Percentiles rank a stretch among this genome's conserved stretches.
These are phyloP conservation scores for Colletotrichum sp. DNA, from an alignment of 2,329 filamentous ascomycete genomes.

Conservation along the genomic window DNA sequence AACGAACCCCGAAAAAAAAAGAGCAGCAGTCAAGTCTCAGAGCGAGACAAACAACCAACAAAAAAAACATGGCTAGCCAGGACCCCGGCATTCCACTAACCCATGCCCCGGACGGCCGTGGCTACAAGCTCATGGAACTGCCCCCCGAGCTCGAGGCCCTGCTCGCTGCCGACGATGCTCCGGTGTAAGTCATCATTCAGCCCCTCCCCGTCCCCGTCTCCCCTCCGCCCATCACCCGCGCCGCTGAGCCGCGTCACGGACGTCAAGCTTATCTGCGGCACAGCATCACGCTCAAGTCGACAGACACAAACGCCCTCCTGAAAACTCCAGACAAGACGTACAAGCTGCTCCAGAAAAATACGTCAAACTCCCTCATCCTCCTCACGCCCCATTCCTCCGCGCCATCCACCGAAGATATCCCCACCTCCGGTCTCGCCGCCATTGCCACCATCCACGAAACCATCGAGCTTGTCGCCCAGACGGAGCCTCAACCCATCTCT, in stretches of 20 bases:
- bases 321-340: slow-evolving; percentile 58
- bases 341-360: slow-evolving; percentile 69
- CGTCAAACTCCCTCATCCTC: slow-evolving; percentile 69
- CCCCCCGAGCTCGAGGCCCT: slow-evolving; percentile 61
- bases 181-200: slow-evolving; percentile 45
- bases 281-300: slow-evolving; percentile 55
- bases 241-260: not conserved
- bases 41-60: not conserved
- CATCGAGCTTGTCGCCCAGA: slow-evolving; percentile 58
- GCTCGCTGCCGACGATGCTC: slow-evolving; percentile 58
- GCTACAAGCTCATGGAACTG: slow-evolving; percentile 67
- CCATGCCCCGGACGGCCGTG: slow-evolving; percentile 51
- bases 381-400: slow-evolving; percentile 40
- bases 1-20: not conserved
- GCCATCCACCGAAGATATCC: slow-evolving; percentile 17
- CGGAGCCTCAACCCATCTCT: slow-evolving; percentile 29
- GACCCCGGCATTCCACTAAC: slow-evolving; percentile 53
- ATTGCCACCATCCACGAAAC: slow-evolving; percentile 66
- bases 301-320: slow-evolving; percentile 55
- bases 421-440: slow-evolving; percentile 42
- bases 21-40: not conserved
- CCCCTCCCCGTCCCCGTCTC: too few species aligned
- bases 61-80: slow-evolving; percentile 49
- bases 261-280: not conserved
- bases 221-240: not conserved